These are phyloP conservation scores for Breviolum minutum DNA, from an alignment of 73 alveolate species.

Conservation along the genomic window DNA sequence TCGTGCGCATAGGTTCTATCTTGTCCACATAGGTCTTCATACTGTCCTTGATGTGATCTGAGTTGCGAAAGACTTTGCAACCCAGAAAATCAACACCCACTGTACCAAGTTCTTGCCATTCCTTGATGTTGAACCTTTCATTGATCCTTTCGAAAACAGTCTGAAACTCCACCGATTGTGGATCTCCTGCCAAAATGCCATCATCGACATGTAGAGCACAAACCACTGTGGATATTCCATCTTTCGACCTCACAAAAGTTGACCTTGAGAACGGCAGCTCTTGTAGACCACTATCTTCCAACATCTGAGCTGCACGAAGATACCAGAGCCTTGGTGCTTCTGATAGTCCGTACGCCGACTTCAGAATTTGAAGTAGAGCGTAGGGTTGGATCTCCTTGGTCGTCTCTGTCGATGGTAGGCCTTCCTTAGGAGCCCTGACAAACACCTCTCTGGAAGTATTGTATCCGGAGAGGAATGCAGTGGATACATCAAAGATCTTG, in stretches of 20 bases:
- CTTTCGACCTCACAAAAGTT: background rate
- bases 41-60: background rate
- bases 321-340: slow-evolving; percentile 46
- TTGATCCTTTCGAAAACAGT: background rate
- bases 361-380: background rate
- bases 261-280: background rate
- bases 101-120: background rate
- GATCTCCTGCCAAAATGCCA: background rate
- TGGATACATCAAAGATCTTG: background rate
- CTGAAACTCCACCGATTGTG: background rate
- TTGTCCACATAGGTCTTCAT: slow-evolving; percentile 30
- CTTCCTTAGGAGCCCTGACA: background rate
- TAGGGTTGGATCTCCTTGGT: background rate
- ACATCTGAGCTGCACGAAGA: background rate
- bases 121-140: slow-evolving; percentile 19
- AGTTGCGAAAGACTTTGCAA: background rate
- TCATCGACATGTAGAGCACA: slow-evolving; percentile 18
- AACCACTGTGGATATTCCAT: background rate
- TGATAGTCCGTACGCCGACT: background rate
- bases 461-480: background rate
- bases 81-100: background rate
- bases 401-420: background rate
- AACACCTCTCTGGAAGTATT: background rate
- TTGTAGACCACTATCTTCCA: background rate
- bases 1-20: background rate